Evolutionary conservation across 2,329 filamentous ascomycete genomes (phyloP).

Genomic region (Colletotrichum orbiculare): DNA sequence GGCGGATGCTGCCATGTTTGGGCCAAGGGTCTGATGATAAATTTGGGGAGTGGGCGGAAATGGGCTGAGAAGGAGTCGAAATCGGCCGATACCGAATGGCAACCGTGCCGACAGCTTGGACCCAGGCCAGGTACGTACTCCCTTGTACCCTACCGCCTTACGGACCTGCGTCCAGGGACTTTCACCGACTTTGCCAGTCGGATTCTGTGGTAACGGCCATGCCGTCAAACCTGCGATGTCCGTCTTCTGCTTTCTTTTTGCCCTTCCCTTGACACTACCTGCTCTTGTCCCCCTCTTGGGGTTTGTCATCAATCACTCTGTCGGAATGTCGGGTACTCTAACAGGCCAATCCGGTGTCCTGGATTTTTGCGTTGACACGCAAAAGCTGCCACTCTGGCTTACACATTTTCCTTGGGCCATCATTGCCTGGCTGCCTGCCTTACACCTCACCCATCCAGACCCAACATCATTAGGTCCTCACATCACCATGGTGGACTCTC

Average conservation of each 20-base stretch:
- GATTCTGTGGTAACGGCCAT: constrained; percentile 12
- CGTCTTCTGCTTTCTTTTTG: constrained; percentile 8
- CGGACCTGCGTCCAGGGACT: constrained; percentile 22
- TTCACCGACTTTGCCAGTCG: constrained; percentile 34
- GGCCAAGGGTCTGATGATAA: constrained; percentile 46
- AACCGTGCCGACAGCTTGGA: constrained; percentile 28
- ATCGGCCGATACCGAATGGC: constrained; percentile 48
- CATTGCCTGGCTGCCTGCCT: not conserved
- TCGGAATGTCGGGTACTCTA: not conserved
- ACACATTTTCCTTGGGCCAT: no score
- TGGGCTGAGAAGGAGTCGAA: constrained; percentile 48
- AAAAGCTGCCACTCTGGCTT: no score
- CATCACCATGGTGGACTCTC: constrained; percentile 17
- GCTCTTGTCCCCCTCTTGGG: no score
- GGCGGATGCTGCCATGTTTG: constrained; percentile 37
- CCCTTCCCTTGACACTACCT: not conserved
- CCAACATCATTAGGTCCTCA: constrained; percentile 23
- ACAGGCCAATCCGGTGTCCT: constrained; percentile 12
- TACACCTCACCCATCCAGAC: constrained; percentile 1
- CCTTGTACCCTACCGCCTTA: constrained; percentile 20
- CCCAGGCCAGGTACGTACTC: constrained; percentile 28
- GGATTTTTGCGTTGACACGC: not conserved
- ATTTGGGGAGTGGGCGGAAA: constrained; percentile 48
- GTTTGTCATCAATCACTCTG: no score
- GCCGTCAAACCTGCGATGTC: constrained; percentile 13